Evolutionary conservation across 2,329 filamentous ascomycete genomes (phyloP).

Genomic region (Emmonsia crescens): DNA sequence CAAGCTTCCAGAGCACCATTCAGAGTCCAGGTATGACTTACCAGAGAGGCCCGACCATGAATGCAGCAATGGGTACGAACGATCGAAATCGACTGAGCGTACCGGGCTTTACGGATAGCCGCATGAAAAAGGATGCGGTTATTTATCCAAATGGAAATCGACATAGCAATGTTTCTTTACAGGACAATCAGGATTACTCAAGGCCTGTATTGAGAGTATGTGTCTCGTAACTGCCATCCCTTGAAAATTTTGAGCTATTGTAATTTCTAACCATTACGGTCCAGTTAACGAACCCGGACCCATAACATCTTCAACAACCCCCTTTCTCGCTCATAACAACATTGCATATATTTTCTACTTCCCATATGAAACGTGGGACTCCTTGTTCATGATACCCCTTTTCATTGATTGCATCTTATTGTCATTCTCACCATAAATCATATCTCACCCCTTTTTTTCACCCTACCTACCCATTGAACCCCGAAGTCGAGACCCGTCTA

Average conservation of each 20-base stretch:
- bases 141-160: conserved; percentile 33
- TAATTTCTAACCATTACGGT: background rate
- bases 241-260: background rate
- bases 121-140: conserved; percentile 33
- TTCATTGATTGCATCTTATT: background rate
- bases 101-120: conserved; percentile 33
- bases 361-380: background rate
- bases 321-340: background rate
- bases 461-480: background rate
- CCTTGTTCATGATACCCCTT: conserved; percentile 2
- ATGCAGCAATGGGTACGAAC: background rate
- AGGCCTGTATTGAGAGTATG: conserved; percentile 35
- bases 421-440: background rate
- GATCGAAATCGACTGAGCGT: conserved; percentile 10
- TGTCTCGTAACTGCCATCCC: conserved; percentile 4
- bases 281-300: conserved; percentile 14
- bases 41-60: background rate
- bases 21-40: background rate
- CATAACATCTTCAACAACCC: background rate
- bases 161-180: conserved; percentile 35
- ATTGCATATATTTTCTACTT: conserved; percentile 1
- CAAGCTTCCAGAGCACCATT: conserved; percentile 11
- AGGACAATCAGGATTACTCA: conserved; percentile 40
- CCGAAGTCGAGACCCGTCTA: background rate
- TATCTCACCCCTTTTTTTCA: background rate